phyloP scores from a whole-genome alignment of 768 basidiomycete genomes.

The Psilocybe cubensis region DNA sequence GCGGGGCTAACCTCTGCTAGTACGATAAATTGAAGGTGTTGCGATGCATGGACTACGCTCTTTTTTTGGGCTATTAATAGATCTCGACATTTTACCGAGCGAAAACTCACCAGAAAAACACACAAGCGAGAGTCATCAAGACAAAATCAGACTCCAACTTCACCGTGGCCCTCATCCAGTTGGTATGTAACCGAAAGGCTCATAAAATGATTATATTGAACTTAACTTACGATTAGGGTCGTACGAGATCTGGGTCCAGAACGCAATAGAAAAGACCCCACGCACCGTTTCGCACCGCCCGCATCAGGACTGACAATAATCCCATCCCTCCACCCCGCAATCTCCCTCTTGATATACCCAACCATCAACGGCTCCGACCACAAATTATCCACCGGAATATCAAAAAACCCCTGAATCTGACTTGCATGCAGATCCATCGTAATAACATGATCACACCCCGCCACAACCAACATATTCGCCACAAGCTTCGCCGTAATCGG shows the following conservation, averaged over 20 bases:
- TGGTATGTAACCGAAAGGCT: conserved; percentile 45
- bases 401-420: conserved; percentile 99
- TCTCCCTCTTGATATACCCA: conserved; percentile 86
- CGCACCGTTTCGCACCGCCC: conserved; percentile 96
- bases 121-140: too few relatives aligned
- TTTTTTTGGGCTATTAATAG: too few relatives aligned
- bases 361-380: conserved; percentile 97
- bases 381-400: conserved; percentile 97
- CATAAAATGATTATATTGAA: neutral
- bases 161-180: conserved; percentile 74
- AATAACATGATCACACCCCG: conserved; percentile 98
- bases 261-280: conserved; percentile 20
- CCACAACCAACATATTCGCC: conserved; percentile 96
- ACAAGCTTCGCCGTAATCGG: conserved; percentile 99
- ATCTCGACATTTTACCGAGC: too few relatives aligned
- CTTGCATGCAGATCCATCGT: conserved; percentile 99
- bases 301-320: conserved; percentile 98
- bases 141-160: too few relatives aligned
- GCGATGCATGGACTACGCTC: too few relatives aligned
- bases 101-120: too few relatives aligned
- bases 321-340: conserved; percentile 82
- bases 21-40: too few relatives aligned
- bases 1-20: too few relatives aligned
- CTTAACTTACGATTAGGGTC: conserved; percentile 53
- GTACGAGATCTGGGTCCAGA: conserved; percentile 64